Evolutionary conservation across 345 rosid species (phyloP).

Genomic region (Jatropha curcas): DNA sequence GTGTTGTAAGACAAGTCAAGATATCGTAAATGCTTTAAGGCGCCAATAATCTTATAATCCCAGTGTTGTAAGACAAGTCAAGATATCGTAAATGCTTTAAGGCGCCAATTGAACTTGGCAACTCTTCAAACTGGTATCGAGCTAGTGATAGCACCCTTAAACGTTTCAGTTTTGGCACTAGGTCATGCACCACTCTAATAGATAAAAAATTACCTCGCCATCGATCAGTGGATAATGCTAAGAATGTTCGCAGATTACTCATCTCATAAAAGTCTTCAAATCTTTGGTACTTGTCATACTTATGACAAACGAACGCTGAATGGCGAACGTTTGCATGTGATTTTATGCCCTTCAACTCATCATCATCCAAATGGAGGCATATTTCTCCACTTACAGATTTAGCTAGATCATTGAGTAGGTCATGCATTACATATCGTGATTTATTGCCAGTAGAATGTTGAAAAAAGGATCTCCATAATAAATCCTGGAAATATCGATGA

Average conservation of each 20-base stretch:
- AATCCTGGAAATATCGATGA: not conserved
- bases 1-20: conserved; percentile 9
- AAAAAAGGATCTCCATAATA: not conserved
- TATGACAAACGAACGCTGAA: not conserved
- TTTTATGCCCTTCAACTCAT: not conserved
- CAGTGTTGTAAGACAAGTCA: conserved; percentile 8
- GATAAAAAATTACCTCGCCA: not conserved
- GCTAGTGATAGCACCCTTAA: conserved; percentile 6
- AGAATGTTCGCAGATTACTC: not conserved
- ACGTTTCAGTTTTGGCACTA: not conserved
- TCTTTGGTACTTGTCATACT: not conserved
- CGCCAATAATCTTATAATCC: not conserved
- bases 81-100: conserved; percentile 2
- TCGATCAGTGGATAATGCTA: no score
- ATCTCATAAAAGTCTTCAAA: not conserved
- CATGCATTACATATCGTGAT: not conserved
- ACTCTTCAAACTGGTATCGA: not conserved
- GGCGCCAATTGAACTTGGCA: not conserved
- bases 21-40: conserved; percentile 1
- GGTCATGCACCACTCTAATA: not conserved
- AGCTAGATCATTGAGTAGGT: not conserved
- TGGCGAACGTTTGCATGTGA: not conserved
- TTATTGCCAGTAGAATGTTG: not conserved
- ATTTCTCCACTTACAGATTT: not conserved
- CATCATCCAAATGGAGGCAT: not conserved